phyloP scores from a whole-genome alignment of 441 rosid genomes.

The Pelargonium citronellum region DNA sequence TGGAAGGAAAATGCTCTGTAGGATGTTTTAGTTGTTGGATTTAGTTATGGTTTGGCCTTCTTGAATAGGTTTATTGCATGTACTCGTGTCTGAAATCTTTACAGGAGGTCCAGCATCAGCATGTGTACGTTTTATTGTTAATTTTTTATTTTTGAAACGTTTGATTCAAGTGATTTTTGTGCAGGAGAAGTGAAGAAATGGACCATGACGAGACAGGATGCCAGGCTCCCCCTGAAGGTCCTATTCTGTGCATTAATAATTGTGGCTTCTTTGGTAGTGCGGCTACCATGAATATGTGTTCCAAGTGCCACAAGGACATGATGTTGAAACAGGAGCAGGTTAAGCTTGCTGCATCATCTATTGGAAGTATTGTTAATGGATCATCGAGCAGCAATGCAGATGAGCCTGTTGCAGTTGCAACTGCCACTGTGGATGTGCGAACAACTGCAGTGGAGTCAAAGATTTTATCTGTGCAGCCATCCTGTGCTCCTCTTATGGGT shows the following conservation, averaged over 20 bases:
- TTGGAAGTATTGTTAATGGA: constrained; percentile 40
- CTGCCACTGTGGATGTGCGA: not conserved
- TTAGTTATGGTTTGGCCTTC: too few species aligned
- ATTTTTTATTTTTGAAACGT: not conserved
- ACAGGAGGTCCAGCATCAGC: not conserved
- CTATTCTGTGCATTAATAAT: constrained; percentile 74
- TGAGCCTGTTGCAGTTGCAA: constrained; percentile 22
- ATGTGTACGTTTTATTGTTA: not conserved
- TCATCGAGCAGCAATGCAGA: constrained; percentile 32
- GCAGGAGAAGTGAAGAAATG: constrained; percentile 54
- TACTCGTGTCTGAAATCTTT: too few species aligned
- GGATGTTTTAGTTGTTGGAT: too few species aligned
- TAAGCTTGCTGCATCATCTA: constrained; percentile 51
- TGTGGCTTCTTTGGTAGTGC: constrained; percentile 79
- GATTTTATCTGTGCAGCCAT: not conserved
- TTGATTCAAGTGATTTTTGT: too few species aligned
- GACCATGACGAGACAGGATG: constrained; percentile 94
- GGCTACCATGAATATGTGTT: constrained; percentile 71
- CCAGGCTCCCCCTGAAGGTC: constrained; percentile 86
- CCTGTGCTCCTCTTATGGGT: too few species aligned
- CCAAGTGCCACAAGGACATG: constrained; percentile 64
- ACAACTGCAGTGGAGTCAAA: not conserved
- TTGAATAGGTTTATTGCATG: too few species aligned
- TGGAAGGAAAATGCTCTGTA: too few species aligned
- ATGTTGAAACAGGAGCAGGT: constrained; percentile 57